These are phyloP conservation scores for Capniomyces stellatus DNA, from an alignment of 371 early-diverging fungal genomes.

Conservation along the genomic window DNA sequence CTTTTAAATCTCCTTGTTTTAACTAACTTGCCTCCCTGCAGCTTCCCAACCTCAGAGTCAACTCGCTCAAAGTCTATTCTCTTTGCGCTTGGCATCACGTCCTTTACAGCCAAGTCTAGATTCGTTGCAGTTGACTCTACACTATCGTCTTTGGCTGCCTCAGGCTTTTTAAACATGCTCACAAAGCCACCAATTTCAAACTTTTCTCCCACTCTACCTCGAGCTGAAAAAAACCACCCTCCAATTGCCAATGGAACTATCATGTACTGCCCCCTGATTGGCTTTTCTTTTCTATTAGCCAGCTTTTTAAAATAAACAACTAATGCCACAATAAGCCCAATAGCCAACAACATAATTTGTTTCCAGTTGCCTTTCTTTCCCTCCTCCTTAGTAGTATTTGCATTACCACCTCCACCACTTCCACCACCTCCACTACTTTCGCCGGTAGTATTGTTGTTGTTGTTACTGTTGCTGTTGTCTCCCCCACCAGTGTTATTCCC, in stretches of 20 bases:
- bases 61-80: neutral
- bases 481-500: neutral
- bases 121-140: neutral
- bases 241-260: neutral
- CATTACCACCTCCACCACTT: neutral
- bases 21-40: slow-evolving; percentile 8
- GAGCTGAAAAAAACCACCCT: neutral
- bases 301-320: neutral
- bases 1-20: slow-evolving; percentile 15
- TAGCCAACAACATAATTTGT: neutral
- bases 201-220: neutral
- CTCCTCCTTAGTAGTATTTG: neutral
- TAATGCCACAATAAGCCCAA: neutral
- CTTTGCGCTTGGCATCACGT: neutral
- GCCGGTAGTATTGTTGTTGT: no score
- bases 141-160: neutral
- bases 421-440: neutral
- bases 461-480: neutral
- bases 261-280: neutral
- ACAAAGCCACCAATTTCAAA: no score
- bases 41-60: neutral
- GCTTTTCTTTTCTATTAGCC: neutral
- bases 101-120: neutral
- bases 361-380: neutral
- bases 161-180: no score